Evolutionary conservation across 1,139 yeast genomes (phyloP), one percentile per base, ranked within the genome.

Genomic region (Magnusiomyces sp.): DNA sequence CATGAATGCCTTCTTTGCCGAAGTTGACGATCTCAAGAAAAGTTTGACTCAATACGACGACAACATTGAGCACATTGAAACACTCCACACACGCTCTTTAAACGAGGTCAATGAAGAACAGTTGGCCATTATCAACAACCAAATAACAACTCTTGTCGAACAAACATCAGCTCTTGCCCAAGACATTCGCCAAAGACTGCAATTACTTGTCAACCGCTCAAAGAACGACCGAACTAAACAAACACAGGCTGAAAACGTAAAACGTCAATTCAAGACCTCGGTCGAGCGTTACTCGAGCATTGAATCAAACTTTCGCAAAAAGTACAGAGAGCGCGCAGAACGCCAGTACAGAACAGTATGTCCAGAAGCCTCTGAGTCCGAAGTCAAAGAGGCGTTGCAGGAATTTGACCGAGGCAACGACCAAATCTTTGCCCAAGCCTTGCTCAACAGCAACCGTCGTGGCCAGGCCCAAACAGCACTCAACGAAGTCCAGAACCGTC

Each of bases 391-490:
- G 53, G 97, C 95, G 43, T 81, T 87, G 51, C 92, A 86, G 62
- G 81, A 81, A 49, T 85, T 85, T 59, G 36, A 29, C 13, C 10
- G 11, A 11, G 44, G 36, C 6, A 84, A 89, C 50, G 88, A 85
- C 65, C 97, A 90, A 70, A 85, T 89, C 62, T 92, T 92, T 71
- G 90, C 94, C 56, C 95, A 89, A 70, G 97, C 97, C 14, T 75
- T 92, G 59, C 74, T 88, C 76, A 88, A 84, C 71, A 84, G 95
- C 51, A 87, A 88, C 68, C 83, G 97, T 71, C 82, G 95, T 63
- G 98, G 98, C 59, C 96, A 92, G 70, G 97, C 98, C 48, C 80
- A 95, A 67, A 81, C 96, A 36, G 98, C 95, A 2, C 77, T 92
- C 61, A 86, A 88, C 62, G 98, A 94, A 70, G 98, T 94, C 50